phyloP scores from a whole-genome alignment of 2,329 filamentous ascomycete genomes.

The Talaromyces marneffei region DNA sequence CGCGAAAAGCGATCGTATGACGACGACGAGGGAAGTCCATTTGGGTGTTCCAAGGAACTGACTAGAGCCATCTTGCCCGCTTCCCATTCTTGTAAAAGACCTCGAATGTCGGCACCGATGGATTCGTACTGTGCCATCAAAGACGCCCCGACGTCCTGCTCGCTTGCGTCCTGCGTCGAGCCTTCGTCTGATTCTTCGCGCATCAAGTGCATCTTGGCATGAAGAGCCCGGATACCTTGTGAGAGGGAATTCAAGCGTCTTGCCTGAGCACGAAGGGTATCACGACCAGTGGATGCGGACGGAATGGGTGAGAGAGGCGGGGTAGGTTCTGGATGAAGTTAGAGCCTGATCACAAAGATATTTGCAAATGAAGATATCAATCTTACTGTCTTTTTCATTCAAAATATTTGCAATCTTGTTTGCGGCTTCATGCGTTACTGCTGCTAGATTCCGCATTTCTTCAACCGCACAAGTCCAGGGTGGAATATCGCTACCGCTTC shows the following conservation, averaged over 20 bases:
- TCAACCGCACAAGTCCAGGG: conserved; percentile 76
- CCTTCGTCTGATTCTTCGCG: conserved; percentile 81
- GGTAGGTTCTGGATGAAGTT: conserved; percentile 30
- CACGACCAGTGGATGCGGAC: conserved; percentile 60
- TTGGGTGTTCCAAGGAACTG: conserved; percentile 73
- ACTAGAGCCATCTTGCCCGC: conserved; percentile 77
- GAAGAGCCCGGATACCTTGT: conserved; percentile 81
- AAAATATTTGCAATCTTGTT: conserved; percentile 64
- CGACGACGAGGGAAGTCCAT: conserved; percentile 53
- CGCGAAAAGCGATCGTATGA: conserved; percentile 25
- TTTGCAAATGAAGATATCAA: background rate
- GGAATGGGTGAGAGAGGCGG: conserved; percentile 52
- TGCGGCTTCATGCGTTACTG: conserved; percentile 57
- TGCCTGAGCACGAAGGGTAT: conserved; percentile 79
- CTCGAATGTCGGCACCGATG: conserved; percentile 79
- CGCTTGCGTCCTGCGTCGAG: conserved; percentile 63
- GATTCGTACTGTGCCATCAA: conserved; percentile 90
- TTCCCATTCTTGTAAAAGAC: conserved; percentile 79
- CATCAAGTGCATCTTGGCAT: conserved; percentile 88
- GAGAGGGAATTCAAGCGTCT: conserved; percentile 84
- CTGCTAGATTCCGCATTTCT: conserved; percentile 62
- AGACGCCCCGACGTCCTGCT: conserved; percentile 67
- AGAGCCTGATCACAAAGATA: conserved; percentile 10
- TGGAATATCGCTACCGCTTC: conserved; percentile 67
- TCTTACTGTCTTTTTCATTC: conserved; percentile 70